These are phyloP conservation scores for Parmelia sp. DNA, from an alignment of 495 filamentous ascomycete species.

Conservation along the genomic window DNA sequence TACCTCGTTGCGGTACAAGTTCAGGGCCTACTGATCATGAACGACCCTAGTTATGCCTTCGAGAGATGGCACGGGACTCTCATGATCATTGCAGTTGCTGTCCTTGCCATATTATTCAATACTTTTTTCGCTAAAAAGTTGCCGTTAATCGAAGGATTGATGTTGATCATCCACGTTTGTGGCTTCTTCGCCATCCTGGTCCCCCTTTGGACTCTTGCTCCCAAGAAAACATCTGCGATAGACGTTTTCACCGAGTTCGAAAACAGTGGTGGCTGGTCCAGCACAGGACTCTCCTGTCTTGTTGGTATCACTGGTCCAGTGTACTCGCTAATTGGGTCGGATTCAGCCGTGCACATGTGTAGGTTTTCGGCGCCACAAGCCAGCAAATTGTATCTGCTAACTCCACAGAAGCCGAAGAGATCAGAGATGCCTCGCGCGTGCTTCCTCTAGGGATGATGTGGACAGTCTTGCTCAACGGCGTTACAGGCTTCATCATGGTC, in stretches of 20 bases:
- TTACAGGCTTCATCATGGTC: neutral
- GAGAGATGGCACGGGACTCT: conserved; percentile 37
- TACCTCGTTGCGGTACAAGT: conserved; percentile 16
- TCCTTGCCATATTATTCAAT: conserved; percentile 31
- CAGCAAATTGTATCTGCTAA: neutral
- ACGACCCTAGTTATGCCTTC: conserved; percentile 28
- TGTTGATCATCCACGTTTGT: conserved; percentile 33
- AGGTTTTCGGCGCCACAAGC: neutral
- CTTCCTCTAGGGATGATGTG: neutral
- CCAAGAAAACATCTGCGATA: conserved; percentile 16
- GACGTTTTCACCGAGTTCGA: conserved; percentile 6
- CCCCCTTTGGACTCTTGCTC: conserved; percentile 25
- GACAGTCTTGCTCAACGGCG: neutral
- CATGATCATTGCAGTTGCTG: conserved; percentile 30
- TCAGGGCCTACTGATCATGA: conserved; percentile 27
- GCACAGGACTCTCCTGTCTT: no score
- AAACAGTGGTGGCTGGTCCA: neutral
- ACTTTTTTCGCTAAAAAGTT: conserved; percentile 31
- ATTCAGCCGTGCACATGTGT: neutral
- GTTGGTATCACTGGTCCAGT: neutral
- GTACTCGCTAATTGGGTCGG: neutral
- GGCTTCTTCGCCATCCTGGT: conserved; percentile 41
- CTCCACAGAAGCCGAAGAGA: neutral
- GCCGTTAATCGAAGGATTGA: conserved; percentile 31
- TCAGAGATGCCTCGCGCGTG: neutral